Base-by-base conservation (phyloP, 2,329 filamentous ascomycete species). In the Coniochaeta prunicola region DNA sequence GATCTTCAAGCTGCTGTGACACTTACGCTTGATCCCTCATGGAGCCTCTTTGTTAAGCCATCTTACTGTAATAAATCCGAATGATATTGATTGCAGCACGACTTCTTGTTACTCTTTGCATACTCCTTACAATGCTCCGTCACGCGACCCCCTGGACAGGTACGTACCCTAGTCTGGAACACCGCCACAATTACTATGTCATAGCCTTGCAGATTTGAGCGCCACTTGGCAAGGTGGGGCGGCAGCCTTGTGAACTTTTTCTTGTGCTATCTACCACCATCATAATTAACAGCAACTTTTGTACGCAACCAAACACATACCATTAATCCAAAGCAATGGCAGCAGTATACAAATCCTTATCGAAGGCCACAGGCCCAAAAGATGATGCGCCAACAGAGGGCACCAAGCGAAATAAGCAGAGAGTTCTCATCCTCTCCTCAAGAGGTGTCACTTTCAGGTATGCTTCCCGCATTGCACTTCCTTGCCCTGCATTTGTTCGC, bases 381-480 rank as follows among this genome's bases (percentile, higher is more conserved):
- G 69, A 75, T 56, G 80, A 84, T 53, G 76, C 60, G 54, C 70
- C 57, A 66, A 72, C 59, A 65, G 73, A 65, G 24, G 56, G 53
- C 33, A 40, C 53, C 55, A 64, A 62, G 70, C 88, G 81, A 75
- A 88, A 86, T 71, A 87, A 84, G 77, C 86, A 88, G 74, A 80
- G 92, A 68, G 90, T 97, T 57, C 80, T 99, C 64, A 92, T 97
- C 68, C 81, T 99, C 66, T 94, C 91, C 28, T 97, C 92, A 26
- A 82, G 94, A 77, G 94, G 94, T 63, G 91, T 97, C 57, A 96
- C 93, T 34, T 92, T 90, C 75, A 84, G 89, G 88, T 92, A 77
- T 61, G 26, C 40, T 45, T 8, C 19, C 13, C n/a, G 19, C 19
- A 2, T 9, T 30, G 26, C 45, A 8, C 45, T 53, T n/a, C 21